Evolutionary conservation across 2,329 filamentous ascomycete species (phyloP), one percentile per base, ranked within the genome.

Genomic region (Fusarium begoniae): DNA sequence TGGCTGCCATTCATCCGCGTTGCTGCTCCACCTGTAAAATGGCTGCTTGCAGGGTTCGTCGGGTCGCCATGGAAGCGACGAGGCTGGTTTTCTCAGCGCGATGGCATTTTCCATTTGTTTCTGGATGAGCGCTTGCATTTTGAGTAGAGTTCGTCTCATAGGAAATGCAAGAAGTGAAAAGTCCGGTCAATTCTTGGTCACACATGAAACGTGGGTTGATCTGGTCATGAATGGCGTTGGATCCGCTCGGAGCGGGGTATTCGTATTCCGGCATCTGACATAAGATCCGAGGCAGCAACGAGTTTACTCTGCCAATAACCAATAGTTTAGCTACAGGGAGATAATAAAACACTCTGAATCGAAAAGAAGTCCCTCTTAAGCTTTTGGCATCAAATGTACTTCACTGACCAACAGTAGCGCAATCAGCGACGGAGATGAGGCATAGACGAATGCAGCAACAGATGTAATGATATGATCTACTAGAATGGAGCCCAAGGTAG

Each of bases 171-270:
- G 8, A n/a, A 26, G 4, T 18, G 1, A 12, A 12, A 11, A 5
- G 5, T 5, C 7, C 5, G 3, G 35, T 2, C 26, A 2, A 14
- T 6, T n/a, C 3, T 18, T 54, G 14, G 2, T 26, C 11, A 12
- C 1, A 5, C 7, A 20, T 22, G 8, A 17, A 28, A n/a, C 15
- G 12, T 22, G 17, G 17, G 14, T 9, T 37, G 20, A 28, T 9
- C 12, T 37, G 20, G 6, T 7, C 17, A 20, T 37, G 15, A 26
- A 18, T 9, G 9, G 22, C 15, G 37, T 20, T 24, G 17, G 24
- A 32, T 22, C 17, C n/a, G n/a, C n/a, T 17, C 8, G 15, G 22
- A 26, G 41, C 48, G 66, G 66, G 66, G 66, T 69, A 68, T 40
- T 14, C 13, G 66, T 69, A 44, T 40, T 22, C 18, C 28, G n/a